Conservation (phyloP, 2,329 filamentous ascomycete genomes). For the Trichoderma lentiforme region DNA sequence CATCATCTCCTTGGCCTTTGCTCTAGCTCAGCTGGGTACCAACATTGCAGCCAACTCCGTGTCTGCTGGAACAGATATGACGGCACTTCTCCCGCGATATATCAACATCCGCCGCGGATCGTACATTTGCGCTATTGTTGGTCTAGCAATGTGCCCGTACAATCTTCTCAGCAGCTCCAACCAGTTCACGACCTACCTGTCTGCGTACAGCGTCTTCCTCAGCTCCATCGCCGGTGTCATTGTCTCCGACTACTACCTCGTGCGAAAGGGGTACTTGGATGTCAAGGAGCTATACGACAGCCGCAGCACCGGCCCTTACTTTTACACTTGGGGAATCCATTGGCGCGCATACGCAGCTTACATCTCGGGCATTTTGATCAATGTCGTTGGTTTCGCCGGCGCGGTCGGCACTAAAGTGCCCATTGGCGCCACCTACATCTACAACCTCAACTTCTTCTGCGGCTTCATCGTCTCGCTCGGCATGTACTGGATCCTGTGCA, state of each 20-base stretch:
- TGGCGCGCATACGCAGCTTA: constrained; percentile 85
- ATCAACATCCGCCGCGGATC: constrained; percentile 83
- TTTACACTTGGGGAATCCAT: constrained; percentile 68
- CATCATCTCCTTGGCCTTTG: constrained; percentile 66
- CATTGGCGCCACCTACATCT: constrained; percentile 76
- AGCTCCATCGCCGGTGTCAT: constrained; percentile 92
- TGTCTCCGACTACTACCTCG: constrained; percentile 80
- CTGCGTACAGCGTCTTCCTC: constrained; percentile 90
- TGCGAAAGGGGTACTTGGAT: constrained; percentile 77
- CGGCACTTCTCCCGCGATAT: constrained; percentile 73
- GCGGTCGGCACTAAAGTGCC: constrained; percentile 72
- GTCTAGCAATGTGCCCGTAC: constrained; percentile 84
- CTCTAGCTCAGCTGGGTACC: constrained; percentile 78
- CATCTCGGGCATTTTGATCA: constrained; percentile 78
- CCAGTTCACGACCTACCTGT: constrained; percentile 88
- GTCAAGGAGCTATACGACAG: constrained; percentile 76
- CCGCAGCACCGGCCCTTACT: constrained; percentile 66
- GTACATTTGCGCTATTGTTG: constrained; percentile 77
- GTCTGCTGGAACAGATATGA: constrained; percentile 79
- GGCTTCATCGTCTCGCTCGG: constrained; percentile 69
- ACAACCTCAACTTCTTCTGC: constrained; percentile 86
- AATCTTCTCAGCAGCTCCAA: constrained; percentile 72
- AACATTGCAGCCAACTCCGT: constrained; percentile 87
- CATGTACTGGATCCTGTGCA: constrained; percentile 69
- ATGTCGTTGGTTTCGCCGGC: constrained; percentile 86